These are phyloP conservation scores for Rubroboletus satanas DNA, from an alignment of 768 basidiomycete genomes.

Conservation along the genomic window DNA sequence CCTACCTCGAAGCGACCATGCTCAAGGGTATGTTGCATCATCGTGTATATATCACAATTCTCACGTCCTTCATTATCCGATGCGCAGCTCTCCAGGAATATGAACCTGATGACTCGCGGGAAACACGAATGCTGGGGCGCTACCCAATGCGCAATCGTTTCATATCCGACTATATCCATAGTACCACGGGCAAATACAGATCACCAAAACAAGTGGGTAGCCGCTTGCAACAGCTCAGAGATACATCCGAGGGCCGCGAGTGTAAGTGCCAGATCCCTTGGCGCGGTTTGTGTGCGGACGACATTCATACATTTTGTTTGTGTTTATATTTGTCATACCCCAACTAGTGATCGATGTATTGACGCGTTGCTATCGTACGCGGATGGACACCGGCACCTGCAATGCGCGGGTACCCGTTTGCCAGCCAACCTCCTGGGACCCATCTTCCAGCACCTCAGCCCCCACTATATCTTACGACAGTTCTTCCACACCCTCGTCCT, in stretches of 20 bases:
- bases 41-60: slow-evolving; percentile 11
- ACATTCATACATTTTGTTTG: slow-evolving; percentile 25
- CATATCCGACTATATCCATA: slow-evolving; percentile 73
- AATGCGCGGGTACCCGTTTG: slow-evolving; percentile 17
- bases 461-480: slow-evolving; percentile 29
- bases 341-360: slow-evolving; percentile 32
- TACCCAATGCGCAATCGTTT: slow-evolving; percentile 79
- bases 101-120: slow-evolving; percentile 66
- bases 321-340: slow-evolving; percentile 29
- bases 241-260: slow-evolving; percentile 68
- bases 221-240: slow-evolving; percentile 72
- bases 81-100: slow-evolving; percentile 64
- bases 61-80: slow-evolving; percentile 18
- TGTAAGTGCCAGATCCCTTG: slow-evolving; percentile 42
- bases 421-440: slow-evolving; percentile 11
- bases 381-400: slow-evolving; percentile 19
- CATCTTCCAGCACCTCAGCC: slow-evolving; percentile 15
- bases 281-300: slow-evolving; percentile 27
- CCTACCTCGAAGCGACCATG: slow-evolving; percentile 71
- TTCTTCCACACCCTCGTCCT: slow-evolving; percentile 20
- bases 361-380: slow-evolving; percentile 33
- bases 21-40: slow-evolving; percentile 54
- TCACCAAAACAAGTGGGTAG: slow-evolving; percentile 80
- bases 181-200: slow-evolving; percentile 63
- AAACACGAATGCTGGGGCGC: slow-evolving; percentile 67